Conservation (phyloP, 108 stramenopile genomes). For the Cyclotella sp. region DNA sequence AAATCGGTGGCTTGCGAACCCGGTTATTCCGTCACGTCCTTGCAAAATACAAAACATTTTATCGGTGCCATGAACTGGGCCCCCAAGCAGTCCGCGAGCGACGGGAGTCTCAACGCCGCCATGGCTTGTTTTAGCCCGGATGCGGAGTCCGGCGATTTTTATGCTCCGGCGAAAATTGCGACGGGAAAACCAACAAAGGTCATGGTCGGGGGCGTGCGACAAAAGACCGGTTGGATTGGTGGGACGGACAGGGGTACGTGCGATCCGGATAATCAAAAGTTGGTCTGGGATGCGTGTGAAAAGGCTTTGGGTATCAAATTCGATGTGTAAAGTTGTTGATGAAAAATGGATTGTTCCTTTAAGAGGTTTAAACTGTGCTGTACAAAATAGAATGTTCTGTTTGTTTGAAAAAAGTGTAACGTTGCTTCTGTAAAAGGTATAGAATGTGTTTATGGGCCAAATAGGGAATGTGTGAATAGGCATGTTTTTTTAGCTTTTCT, state of each 20-base stretch:
- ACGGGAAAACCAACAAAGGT: constrained; percentile 24
- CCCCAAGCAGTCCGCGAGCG: constrained; percentile 21
- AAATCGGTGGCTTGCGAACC: constrained; percentile 31
- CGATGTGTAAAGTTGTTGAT: constrained; percentile 12
- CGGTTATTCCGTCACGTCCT: constrained; percentile 20
- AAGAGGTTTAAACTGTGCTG: too few species aligned
- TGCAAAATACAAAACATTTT: constrained; percentile 21
- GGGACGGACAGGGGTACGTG: constrained; percentile 21
- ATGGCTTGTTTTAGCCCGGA: constrained; percentile 27
- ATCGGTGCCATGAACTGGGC: background rate
- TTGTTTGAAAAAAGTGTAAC: too few species aligned
- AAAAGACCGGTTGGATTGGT: constrained; percentile 25
- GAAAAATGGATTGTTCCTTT: too few species aligned
- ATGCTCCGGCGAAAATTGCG: constrained; percentile 11
- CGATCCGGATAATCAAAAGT: constrained; percentile 13
- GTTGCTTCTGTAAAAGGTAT: too few species aligned
- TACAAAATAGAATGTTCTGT: too few species aligned
- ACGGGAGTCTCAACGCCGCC: constrained; percentile 18
- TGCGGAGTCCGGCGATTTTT: constrained; percentile 12
- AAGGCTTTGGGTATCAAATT: constrained; percentile 32
- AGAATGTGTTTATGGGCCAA: too few species aligned
- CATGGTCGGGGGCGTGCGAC: background rate
- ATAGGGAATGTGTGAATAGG: too few species aligned
- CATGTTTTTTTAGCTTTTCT: too few species aligned
- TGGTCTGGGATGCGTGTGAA: constrained; percentile 31